Base-by-base conservation (phyloP, 2,329 filamentous ascomycete genomes). In the Scleromitrula shiraiana region DNA sequence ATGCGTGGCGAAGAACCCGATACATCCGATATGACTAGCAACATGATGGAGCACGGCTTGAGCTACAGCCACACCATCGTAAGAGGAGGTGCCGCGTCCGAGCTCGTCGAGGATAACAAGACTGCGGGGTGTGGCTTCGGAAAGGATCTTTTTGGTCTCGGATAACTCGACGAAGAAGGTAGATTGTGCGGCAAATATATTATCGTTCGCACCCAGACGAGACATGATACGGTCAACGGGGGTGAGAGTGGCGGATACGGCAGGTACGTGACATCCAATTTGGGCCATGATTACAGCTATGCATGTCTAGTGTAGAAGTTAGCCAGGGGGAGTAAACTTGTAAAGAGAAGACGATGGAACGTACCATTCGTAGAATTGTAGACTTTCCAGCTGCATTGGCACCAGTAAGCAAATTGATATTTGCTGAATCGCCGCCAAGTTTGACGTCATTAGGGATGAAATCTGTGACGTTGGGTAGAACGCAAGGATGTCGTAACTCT, bases 161-260 rank as follows among this genome's bases (percentile, higher is more conserved):
- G 89, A 90, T 2, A 98, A 73, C 67, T 98, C 93, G 23, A 98
- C 91, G 62, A 98, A 97, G 73, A 98, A 98, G 2, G 93, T 98
- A 12, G 88, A 95, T 66, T 98, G 93, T 0, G 91, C 88, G 1
- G 91, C 93, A 64, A 98, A 97, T 59, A 98, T 98, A 67, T 97
- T 97, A 78, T 98, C 93, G 62, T 97, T 95, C 40, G 93, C 93
- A 8, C 93, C 93, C 0, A 98, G 80, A 38, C 93, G 88, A 8
- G 91, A 97, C 93, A 98, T 98, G 72, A 98, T 97, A 46, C 93
- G 87, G 64, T 98, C 93, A 3, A 95, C 82, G 0, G 93, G 91
- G 0, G 91, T 97, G 37, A 98, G 75, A 2, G 77, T 81, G 1
- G 93, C 93, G 3, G 82, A 88, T 15, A 77, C 73, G 50, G 88